phyloP scores from a whole-genome alignment of 192 early-diverging fungal genomes.

The Coemansia guatemalensis region DNA sequence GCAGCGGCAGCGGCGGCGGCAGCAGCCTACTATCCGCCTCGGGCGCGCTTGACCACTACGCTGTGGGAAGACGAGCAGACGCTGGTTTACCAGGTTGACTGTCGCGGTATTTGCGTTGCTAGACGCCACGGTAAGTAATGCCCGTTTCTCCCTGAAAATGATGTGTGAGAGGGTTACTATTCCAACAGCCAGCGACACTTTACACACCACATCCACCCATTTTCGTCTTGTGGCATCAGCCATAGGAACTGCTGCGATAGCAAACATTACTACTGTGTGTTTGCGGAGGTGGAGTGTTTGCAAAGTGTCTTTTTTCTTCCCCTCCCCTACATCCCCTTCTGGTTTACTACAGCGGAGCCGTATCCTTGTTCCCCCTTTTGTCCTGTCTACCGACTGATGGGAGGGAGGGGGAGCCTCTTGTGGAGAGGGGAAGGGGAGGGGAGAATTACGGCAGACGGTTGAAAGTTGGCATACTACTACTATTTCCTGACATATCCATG shows the following conservation, averaged over 20 bases:
- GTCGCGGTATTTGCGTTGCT: conserved; percentile 75
- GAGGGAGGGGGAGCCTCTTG: not conserved
- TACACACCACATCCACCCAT: not conserved
- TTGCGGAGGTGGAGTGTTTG: not conserved
- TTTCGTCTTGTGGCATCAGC: conserved; percentile 13
- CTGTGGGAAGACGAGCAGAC: conserved; percentile 85
- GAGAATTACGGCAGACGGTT: not conserved
- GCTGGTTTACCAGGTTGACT: conserved; percentile 78
- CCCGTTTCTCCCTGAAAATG: conserved; percentile 13
- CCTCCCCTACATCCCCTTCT: not conserved
- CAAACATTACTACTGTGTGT: conserved; percentile 9
- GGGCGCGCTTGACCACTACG: conserved; percentile 62
- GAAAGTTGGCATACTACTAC: not conserved
- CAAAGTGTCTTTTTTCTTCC: not conserved
- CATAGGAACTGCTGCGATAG: conserved; percentile 1
- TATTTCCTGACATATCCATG: not conserved
- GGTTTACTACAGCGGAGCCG: not conserved
- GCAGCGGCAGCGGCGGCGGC: conserved; percentile 48
- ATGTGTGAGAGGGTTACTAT: not conserved
- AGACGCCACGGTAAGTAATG: conserved; percentile 61
- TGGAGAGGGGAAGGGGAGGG: not conserved
- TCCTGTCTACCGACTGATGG: not conserved
- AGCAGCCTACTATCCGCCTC: conserved; percentile 54
- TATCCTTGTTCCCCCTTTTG: not conserved
- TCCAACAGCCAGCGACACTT: not conserved